Percentiles rank a stretch among this genome's conserved stretches.
Evolutionary conservation across 805 yeast species (phyloP).

Genomic region (Suhomyces pyralidae): DNA sequence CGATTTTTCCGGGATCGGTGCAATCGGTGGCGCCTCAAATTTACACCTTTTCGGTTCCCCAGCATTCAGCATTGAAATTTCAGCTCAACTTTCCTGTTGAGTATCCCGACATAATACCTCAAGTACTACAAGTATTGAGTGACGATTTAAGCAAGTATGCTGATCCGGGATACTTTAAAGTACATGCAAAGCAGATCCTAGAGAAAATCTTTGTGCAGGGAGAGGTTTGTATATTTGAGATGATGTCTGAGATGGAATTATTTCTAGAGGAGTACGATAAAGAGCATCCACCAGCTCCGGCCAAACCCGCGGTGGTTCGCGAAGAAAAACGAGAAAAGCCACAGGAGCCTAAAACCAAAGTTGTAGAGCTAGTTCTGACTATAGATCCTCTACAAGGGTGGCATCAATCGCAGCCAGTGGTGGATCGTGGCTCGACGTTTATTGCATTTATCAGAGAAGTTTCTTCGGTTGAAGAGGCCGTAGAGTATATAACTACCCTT

Average conservation of each 20-base stretch:
- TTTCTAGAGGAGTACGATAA: slow-evolving; percentile 38
- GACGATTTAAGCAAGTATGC: slow-evolving; percentile 35
- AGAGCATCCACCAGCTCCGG: slow-evolving; percentile 13
- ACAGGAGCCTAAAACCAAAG: neutral
- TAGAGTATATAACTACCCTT: slow-evolving; percentile 47
- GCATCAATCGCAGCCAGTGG: slow-evolving; percentile 71
- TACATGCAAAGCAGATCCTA: slow-evolving; percentile 26
- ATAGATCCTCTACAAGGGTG: slow-evolving; percentile 65
- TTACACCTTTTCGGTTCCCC: slow-evolving; percentile 54
- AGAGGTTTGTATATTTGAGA: slow-evolving; percentile 76
- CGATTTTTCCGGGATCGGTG: slow-evolving; percentile 74
- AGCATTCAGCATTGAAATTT: slow-evolving; percentile 57
- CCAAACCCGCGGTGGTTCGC: neutral
- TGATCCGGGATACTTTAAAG: slow-evolving; percentile 42
- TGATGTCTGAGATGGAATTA: slow-evolving; percentile 60
- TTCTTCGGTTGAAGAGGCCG: slow-evolving; percentile 65
- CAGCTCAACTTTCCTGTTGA: slow-evolving; percentile 66
- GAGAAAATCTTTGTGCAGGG: slow-evolving; percentile 54
- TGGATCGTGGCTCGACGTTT: slow-evolving; percentile 83
- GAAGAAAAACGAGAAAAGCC: neutral
- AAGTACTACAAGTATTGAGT: slow-evolving; percentile 53
- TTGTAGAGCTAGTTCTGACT: neutral
- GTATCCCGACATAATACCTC: slow-evolving; percentile 70
- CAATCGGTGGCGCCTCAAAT: slow-evolving; percentile 32
- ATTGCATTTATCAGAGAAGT: slow-evolving; percentile 71